Conservation (phyloP, 2,329 filamentous ascomycete genomes). For the Fusarium redolens region DNA sequence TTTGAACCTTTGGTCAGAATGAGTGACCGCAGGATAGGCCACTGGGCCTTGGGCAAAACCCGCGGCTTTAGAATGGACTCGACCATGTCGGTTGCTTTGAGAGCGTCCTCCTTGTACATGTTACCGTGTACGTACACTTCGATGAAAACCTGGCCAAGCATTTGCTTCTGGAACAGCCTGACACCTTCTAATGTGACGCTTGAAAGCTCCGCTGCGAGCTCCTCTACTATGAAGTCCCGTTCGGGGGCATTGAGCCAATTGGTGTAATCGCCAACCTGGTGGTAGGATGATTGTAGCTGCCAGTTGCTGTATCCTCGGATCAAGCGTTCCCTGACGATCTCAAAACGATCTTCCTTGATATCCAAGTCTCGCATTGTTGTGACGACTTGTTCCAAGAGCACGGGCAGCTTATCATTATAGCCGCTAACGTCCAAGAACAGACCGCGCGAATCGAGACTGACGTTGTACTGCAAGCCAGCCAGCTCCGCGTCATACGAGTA, state of each 20-base stretch:
- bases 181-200: slow-evolving; percentile 80
- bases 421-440: slow-evolving; percentile 84
- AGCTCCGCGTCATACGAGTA: slow-evolving; percentile 97
- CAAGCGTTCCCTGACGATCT: slow-evolving; percentile 89
- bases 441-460: slow-evolving; percentile 78
- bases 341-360: slow-evolving; percentile 87
- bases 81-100: slow-evolving; percentile 85
- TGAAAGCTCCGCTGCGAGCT: slow-evolving; percentile 81
- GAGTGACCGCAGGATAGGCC: slow-evolving; percentile 81
- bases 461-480: slow-evolving; percentile 85
- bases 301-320: slow-evolving; percentile 81
- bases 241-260: slow-evolving; percentile 80
- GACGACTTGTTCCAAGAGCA: slow-evolving; percentile 90
- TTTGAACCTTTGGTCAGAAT: slow-evolving; percentile 84
- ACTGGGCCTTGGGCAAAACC: slow-evolving; percentile 79
- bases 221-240: slow-evolving; percentile 80
- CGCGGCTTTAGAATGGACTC: slow-evolving; percentile 81
- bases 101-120: slow-evolving; percentile 90
- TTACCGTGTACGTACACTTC: slow-evolving; percentile 93
- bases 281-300: slow-evolving; percentile 88
- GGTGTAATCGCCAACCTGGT: slow-evolving; percentile 86
- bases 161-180: slow-evolving; percentile 79
- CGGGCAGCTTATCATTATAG: slow-evolving; percentile 96
- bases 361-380: slow-evolving; percentile 68
- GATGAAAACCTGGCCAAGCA: slow-evolving; percentile 85